phyloP scores from a whole-genome alignment of 768 basidiomycete species.

The Phylloporus scabripes region DNA sequence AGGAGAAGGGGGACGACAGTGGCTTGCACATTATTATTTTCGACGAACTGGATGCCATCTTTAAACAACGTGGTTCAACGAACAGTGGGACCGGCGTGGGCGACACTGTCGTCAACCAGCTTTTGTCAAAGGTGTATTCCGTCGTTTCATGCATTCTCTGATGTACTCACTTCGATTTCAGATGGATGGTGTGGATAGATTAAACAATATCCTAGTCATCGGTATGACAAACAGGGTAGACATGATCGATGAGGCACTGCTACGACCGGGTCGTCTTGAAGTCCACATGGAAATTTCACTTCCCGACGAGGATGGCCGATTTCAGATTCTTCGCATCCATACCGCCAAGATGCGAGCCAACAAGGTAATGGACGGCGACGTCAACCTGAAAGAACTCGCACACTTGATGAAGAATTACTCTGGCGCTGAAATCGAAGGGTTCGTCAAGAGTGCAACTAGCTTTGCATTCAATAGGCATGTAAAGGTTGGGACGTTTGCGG shows the following conservation, averaged over 20 bases:
- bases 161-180: slow-evolving; percentile 29
- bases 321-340: slow-evolving; percentile 93
- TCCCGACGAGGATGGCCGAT: slow-evolving; percentile 88
- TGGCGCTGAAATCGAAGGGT: slow-evolving; percentile 91
- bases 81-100: slow-evolving; percentile 92
- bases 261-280: slow-evolving; percentile 96
- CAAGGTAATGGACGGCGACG: slow-evolving; percentile 81
- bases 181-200: slow-evolving; percentile 99
- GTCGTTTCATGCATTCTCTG: not conserved
- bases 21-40: slow-evolving; percentile 99
- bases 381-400: slow-evolving; percentile 80
- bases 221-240: slow-evolving; percentile 99
- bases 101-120: slow-evolving; percentile 98
- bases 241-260: slow-evolving; percentile 98
- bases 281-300: slow-evolving; percentile 99
- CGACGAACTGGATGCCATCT: slow-evolving; percentile 97
- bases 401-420: slow-evolving; percentile 91
- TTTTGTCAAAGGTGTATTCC: slow-evolving; percentile 80
- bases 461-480: slow-evolving; percentile 98
- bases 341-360: slow-evolving; percentile 92
- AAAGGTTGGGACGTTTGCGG: slow-evolving; percentile 96
- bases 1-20: slow-evolving; percentile 95
- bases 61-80: slow-evolving; percentile 95
- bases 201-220: slow-evolving; percentile 98
- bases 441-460: slow-evolving; percentile 97